Evolutionary conservation across 1,139 yeast species (phyloP).

Genomic region (Citeromyces hawaiiensis): DNA sequence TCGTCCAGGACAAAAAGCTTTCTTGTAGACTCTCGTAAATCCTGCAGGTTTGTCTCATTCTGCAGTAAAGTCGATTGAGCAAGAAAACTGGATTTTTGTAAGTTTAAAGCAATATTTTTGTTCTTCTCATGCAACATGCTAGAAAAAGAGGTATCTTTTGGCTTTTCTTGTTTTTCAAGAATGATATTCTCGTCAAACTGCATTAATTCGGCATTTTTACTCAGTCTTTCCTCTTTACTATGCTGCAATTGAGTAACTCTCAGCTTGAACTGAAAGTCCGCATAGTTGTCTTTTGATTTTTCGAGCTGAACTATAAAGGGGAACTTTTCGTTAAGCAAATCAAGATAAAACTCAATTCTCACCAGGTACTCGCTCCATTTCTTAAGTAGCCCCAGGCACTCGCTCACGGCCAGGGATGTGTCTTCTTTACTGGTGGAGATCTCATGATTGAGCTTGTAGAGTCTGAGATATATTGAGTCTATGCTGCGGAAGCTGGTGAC

Average conservation of each 20-base stretch:
- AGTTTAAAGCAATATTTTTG: slow-evolving; percentile 12
- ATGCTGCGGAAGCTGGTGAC: background rate
- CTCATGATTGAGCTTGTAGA: background rate
- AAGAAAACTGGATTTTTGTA: slow-evolving; percentile 15
- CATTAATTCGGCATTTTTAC: slow-evolving; percentile 2
- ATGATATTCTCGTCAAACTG: slow-evolving; percentile 4
- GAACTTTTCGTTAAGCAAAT: background rate
- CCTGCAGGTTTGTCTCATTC: slow-evolving; percentile 47
- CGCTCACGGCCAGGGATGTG: background rate
- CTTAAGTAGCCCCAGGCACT: slow-evolving; percentile 1
- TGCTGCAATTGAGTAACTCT: slow-evolving; percentile 11
- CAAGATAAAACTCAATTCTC: background rate
- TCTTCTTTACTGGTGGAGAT: background rate
- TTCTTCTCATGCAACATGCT: slow-evolving; percentile 1
- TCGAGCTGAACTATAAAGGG: slow-evolving; percentile 4
- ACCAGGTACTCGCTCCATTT: background rate
- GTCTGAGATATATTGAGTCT: background rate
- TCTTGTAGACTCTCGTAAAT: slow-evolving; percentile 44
- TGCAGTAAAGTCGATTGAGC: slow-evolving; percentile 22
- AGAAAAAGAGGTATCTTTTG: slow-evolving; percentile 2
- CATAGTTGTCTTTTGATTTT: slow-evolving; percentile 8
- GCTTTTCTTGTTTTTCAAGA: slow-evolving; percentile 4
- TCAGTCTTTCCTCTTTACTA: slow-evolving; percentile 6
- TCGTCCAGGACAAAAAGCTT: slow-evolving; percentile 35
- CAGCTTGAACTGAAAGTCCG: slow-evolving; percentile 12